A percentile compares a stretch with the other conserved stretches of the same genome.
Conservation (phyloP, 2,329 filamentous ascomycete species). For the Graphilbum sp. region DNA sequence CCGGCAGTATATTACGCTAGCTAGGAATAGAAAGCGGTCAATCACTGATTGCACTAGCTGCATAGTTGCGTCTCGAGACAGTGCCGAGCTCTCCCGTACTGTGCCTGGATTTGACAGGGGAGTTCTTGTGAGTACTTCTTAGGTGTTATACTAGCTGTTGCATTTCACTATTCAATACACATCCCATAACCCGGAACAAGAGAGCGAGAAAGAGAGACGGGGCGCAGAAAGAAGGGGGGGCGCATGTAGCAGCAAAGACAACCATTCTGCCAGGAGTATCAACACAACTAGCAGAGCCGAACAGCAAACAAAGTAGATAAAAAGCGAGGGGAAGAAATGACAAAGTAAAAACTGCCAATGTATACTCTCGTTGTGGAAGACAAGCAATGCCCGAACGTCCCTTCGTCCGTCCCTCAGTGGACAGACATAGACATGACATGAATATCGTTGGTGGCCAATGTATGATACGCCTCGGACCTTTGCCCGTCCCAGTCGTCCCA, state of each 20-base stretch:
- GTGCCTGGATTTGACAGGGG: no score
- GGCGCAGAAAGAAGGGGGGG: background rate
- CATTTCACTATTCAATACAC: background rate
- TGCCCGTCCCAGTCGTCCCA: slow-evolving; percentile 3
- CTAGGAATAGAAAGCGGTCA: background rate
- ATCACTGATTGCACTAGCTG: no score
- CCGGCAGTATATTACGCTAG: background rate
- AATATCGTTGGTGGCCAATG: slow-evolving; percentile 3
- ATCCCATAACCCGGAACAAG: background rate
- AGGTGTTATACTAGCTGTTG: no score
- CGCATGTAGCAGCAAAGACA: background rate
- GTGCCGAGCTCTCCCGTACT: no score
- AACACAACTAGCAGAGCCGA: background rate
- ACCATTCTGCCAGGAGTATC: background rate
- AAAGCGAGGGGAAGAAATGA: background rate
- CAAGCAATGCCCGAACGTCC: background rate
- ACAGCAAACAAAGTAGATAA: background rate
- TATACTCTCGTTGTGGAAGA: background rate
- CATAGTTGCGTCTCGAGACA: no score
- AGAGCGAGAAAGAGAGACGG: background rate
- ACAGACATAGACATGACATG: slow-evolving; percentile 3
- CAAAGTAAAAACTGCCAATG: slow-evolving; percentile 1
- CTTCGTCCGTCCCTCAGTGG: background rate
- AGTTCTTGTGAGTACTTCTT: no score
- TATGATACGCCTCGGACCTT: slow-evolving; percentile 6